Evolutionary conservation across 768 basidiomycete genomes (phyloP).

Genomic region (Leccinum arenicola): DNA sequence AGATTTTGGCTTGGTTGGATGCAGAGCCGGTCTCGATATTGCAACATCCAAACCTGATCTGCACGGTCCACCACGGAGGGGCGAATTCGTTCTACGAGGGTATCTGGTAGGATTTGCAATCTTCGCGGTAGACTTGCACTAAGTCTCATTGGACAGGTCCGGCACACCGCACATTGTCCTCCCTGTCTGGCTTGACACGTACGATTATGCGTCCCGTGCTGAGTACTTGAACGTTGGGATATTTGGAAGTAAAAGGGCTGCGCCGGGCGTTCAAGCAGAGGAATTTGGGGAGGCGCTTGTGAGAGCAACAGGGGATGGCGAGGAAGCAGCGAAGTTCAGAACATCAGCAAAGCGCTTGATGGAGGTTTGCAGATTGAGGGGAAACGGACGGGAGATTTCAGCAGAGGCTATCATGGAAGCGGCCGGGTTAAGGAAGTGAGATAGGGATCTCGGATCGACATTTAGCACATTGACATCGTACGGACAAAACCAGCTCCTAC

Average conservation of each 20-base stretch:
- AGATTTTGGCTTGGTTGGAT: constrained; percentile 11
- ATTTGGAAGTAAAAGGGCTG: not conserved
- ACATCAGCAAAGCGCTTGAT: constrained; percentile 2
- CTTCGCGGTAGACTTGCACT: not conserved
- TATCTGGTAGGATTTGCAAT: not conserved
- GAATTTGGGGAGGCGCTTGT: constrained; percentile 9
- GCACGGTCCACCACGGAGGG: constrained; percentile 4
- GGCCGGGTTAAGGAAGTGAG: not conserved
- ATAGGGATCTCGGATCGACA: no score
- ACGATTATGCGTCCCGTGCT: not conserved
- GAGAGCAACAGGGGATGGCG: not conserved
- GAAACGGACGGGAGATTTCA: constrained; percentile 3
- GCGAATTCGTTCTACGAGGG: constrained; percentile 7
- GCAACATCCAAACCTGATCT: constrained; percentile 4
- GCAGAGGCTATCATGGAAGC: not conserved
- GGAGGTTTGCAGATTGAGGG: constrained; percentile 4
- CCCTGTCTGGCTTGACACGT: constrained; percentile 15
- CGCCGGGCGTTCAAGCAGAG: constrained; percentile 1
- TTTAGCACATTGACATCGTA: not conserved
- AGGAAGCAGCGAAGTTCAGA: constrained; percentile 5
- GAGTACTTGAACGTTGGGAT: constrained; percentile 12
- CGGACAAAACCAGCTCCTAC: no score
- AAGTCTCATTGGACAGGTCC: constrained; percentile 4
- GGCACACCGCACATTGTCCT: constrained; percentile 11
- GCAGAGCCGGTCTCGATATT: constrained; percentile 13